Evolutionary conservation across 139 green algal species (phyloP).

Genomic region (Edaphochlamys debaryana): DNA sequence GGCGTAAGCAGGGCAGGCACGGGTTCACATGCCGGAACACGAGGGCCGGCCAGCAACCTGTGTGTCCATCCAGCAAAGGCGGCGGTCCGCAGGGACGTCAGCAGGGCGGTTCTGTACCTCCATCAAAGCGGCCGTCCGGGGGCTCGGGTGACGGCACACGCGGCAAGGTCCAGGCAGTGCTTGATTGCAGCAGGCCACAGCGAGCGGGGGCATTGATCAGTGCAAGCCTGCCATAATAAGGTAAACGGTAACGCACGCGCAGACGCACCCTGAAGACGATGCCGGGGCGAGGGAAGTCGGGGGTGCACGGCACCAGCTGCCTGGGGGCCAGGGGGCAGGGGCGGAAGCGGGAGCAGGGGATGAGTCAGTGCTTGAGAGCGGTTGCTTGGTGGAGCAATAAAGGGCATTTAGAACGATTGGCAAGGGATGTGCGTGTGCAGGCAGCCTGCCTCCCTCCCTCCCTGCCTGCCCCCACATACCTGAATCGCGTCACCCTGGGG

Average conservation of each 20-base stretch:
- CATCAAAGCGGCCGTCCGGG: no score
- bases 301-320: background rate
- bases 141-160: no score
- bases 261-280: background rate
- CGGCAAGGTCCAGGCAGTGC: background rate
- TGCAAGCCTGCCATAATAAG: no score
- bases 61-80: background rate
- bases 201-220: no score
- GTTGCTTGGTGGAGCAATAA: no score
- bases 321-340: background rate
- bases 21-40: background rate
- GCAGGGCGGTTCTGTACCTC: background rate
- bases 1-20: background rate
- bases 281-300: background rate
- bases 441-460: no score
- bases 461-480: no score
- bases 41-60: background rate
- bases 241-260: background rate
- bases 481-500: no score
- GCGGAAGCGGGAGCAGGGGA: background rate
- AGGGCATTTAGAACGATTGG: no score
- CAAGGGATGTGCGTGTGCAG: no score
- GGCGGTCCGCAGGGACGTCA: background rate
- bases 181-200: no score
- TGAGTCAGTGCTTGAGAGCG: no score